phyloP scores from a whole-genome alignment of 805 yeast genomes.

The Saccharomyces kudriavzevii region DNA sequence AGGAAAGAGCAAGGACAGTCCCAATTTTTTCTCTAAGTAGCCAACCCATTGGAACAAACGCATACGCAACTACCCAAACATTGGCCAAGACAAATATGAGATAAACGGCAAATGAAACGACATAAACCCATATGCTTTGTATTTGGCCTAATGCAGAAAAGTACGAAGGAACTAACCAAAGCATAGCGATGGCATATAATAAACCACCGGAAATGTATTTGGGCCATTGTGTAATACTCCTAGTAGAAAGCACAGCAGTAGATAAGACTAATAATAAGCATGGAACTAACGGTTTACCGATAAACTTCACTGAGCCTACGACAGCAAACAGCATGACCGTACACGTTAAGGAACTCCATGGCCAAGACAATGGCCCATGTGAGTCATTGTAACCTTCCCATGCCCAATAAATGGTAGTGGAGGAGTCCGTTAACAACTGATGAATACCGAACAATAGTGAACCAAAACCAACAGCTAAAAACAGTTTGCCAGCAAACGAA shows the following conservation, averaged over 20 bases:
- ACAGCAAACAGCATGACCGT: constrained; percentile 51
- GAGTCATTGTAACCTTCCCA: constrained; percentile 96
- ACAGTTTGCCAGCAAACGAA: constrained; percentile 11
- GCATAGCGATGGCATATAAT: constrained; percentile 51
- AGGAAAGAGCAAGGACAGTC: constrained; percentile 53
- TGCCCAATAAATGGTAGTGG: constrained; percentile 85
- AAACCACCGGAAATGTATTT: constrained; percentile 55
- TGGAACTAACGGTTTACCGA: constrained; percentile 21
- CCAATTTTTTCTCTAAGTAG: constrained; percentile 83
- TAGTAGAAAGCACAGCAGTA: constrained; percentile 19
- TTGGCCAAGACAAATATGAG: constrained; percentile 63
- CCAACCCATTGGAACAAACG: constrained; percentile 94
- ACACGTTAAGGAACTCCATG: constrained; percentile 56
- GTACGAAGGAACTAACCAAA: constrained; percentile 57
- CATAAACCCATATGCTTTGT: constrained; percentile 48
- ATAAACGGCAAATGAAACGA: constrained; percentile 41
- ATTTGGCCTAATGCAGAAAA: constrained; percentile 50
- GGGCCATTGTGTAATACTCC: constrained; percentile 21
- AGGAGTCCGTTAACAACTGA: constrained; percentile 73
- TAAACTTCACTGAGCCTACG: constrained; percentile 21
- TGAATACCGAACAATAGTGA: constrained; percentile 62
- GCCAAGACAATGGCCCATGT: constrained; percentile 73
- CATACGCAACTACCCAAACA: constrained; percentile 97
- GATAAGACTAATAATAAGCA: constrained; percentile 23
- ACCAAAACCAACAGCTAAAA: constrained; percentile 59